A percentile compares a stretch with the other conserved stretches of the same genome.
Evolutionary conservation across 2,329 filamentous ascomycete genomes (phyloP).

Genomic region (Hypoxylon sp.): DNA sequence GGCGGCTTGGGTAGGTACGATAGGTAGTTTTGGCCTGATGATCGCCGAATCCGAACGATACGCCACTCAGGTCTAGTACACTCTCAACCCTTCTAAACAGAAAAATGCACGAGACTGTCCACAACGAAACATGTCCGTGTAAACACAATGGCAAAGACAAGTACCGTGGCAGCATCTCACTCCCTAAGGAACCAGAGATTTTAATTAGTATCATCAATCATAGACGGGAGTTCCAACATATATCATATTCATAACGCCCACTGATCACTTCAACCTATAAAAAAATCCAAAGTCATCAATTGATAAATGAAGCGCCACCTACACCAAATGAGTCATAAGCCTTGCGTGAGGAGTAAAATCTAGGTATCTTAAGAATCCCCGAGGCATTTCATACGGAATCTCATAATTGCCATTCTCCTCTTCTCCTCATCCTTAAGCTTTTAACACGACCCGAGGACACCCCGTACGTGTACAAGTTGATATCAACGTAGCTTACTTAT

Average conservation of each 20-base stretch:
- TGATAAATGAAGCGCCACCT: conserved; percentile 14
- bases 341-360: conserved; percentile 33
- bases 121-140: background rate
- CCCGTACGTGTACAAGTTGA: conserved; percentile 16
- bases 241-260: conserved; percentile 8
- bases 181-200: too few relatives aligned
- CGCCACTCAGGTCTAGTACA: background rate
- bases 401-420: conserved; percentile 28
- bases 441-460: conserved; percentile 23
- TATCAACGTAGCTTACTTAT: background rate
- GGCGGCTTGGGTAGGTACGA: background rate
- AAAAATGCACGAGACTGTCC: background rate
- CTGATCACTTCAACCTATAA: background rate
- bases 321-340: conserved; percentile 31
- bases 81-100: background rate
- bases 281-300: conserved; percentile 16
- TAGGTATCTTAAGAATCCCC: conserved; percentile 33
- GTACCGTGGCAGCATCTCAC: background rate
- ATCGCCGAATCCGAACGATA: background rate
- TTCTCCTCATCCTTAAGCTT: conserved; percentile 1
- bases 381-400: conserved; percentile 38
- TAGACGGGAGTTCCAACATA: background rate
- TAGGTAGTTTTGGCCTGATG: background rate
- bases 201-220: background rate
- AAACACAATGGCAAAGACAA: background rate